These are phyloP conservation scores for Kodamaea leandrae DNA, from an alignment of 805 yeast species.

Conservation along the genomic window DNA sequence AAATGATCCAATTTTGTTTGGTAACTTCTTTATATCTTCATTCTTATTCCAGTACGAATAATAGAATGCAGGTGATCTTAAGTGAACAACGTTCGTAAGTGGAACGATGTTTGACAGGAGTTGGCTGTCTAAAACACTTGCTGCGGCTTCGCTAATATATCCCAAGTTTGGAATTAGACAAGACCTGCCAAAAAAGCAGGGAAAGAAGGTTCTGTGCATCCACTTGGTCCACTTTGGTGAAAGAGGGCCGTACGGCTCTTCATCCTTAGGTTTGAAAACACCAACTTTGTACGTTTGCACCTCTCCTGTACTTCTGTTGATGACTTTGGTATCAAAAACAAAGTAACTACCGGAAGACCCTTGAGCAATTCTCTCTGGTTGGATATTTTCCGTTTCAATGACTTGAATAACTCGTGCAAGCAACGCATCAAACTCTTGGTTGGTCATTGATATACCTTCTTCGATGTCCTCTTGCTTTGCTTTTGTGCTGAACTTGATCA, in stretches of 20 bases:
- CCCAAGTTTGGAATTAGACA: slow-evolving; percentile 73
- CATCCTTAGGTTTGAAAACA: slow-evolving; percentile 76
- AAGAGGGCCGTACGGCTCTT: slow-evolving; percentile 76
- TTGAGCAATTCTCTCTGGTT: slow-evolving; percentile 53
- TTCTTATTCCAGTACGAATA: slow-evolving; percentile 49
- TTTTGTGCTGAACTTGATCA: slow-evolving; percentile 9
- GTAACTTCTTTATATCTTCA: slow-evolving; percentile 26
- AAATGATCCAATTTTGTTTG: slow-evolving; percentile 61
- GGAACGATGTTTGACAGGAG: slow-evolving; percentile 63
- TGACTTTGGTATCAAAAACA: slow-evolving; percentile 26
- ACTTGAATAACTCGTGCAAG: slow-evolving; percentile 46
- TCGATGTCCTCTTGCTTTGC: slow-evolving; percentile 14
- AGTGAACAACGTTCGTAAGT: slow-evolving; percentile 54
- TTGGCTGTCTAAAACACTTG: slow-evolving; percentile 61
- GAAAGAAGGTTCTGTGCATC: slow-evolving; percentile 71
- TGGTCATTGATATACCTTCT: slow-evolving; percentile 19
- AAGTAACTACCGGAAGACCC: slow-evolving; percentile 76
- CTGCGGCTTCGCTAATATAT: slow-evolving; percentile 70
- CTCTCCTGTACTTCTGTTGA: slow-evolving; percentile 7
- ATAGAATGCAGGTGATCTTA: slow-evolving; percentile 51
- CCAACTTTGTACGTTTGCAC: slow-evolving; percentile 39
- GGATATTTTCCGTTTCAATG: slow-evolving; percentile 41
- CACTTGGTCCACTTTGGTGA: slow-evolving; percentile 81
- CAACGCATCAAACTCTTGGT: slow-evolving; percentile 33
- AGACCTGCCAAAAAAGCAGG: slow-evolving; percentile 73